Percentiles rank a stretch among this genome's conserved stretches.
These are phyloP conservation scores for Yamadazyma sp. DNA, from an alignment of 1,139 yeast genomes.

Conservation along the genomic window DNA sequence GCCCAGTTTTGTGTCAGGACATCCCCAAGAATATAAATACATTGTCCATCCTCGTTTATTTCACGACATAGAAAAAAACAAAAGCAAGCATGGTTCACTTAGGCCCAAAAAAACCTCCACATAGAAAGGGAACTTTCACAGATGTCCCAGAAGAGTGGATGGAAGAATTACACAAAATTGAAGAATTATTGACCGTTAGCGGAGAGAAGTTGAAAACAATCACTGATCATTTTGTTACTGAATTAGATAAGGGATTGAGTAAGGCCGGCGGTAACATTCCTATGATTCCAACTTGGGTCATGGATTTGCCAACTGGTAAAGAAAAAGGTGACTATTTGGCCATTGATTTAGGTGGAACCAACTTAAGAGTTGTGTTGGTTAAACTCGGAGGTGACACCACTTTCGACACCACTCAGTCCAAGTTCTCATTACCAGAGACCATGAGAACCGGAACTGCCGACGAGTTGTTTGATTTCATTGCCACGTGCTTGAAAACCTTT, in stretches of 20 bases:
- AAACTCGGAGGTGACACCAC: conserved; percentile 74
- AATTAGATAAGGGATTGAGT: conserved; percentile 78
- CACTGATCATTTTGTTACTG: conserved; percentile 60
- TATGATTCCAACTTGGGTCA: conserved; percentile 96
- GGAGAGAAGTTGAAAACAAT: conserved; percentile 61
- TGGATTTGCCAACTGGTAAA: conserved; percentile 88
- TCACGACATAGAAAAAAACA: background rate
- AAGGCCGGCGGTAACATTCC: conserved; percentile 83
- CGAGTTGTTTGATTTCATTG: conserved; percentile 82
- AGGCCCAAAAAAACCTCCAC: conserved; percentile 82
- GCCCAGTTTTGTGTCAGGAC: too few species aligned
- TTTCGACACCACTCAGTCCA: conserved; percentile 81
- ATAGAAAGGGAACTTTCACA: conserved; percentile 77
- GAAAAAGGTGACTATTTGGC: conserved; percentile 90
- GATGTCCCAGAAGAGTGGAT: conserved; percentile 69
- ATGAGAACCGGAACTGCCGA: conserved; percentile 81
- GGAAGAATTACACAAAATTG: conserved; percentile 58
- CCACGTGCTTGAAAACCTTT: conserved; percentile 69
- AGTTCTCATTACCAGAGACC: conserved; percentile 69
- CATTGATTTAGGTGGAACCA: conserved; percentile 94
- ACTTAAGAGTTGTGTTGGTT: conserved; percentile 85
- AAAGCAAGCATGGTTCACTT: conserved; percentile 63
- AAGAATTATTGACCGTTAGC: conserved; percentile 62
- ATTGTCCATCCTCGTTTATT: too few species aligned
- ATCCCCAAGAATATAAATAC: conserved; percentile 2